These are phyloP conservation scores for Candida silvatica DNA, from an alignment of 805 yeast genomes.

Conservation along the genomic window DNA sequence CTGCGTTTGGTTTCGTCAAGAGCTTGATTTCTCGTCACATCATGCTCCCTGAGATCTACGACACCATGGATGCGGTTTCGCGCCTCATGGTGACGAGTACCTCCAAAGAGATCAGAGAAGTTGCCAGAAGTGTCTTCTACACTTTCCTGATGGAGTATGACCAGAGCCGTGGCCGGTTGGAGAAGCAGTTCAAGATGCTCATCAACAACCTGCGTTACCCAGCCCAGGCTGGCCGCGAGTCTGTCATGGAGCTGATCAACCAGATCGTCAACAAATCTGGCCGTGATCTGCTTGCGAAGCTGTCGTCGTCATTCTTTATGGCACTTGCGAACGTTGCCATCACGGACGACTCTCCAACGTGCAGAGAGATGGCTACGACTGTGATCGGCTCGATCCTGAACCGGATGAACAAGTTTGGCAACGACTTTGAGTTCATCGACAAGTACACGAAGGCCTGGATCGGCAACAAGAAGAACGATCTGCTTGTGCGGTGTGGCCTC, in stretches of 20 bases:
- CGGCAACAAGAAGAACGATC: constrained; percentile 37
- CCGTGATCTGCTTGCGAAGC: constrained; percentile 43
- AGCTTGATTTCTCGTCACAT: constrained; percentile 69
- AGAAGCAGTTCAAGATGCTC: constrained; percentile 73
- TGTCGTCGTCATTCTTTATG: constrained; percentile 74
- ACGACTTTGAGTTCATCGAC: constrained; percentile 27
- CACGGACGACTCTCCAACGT: constrained; percentile 67
- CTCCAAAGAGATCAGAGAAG: constrained; percentile 70
- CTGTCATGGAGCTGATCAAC: constrained; percentile 83
- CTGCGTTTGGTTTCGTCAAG: constrained; percentile 77
- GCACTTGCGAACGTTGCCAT: constrained; percentile 71
- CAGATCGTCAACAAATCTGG: constrained; percentile 61
- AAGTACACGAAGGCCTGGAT: constrained; percentile 55
- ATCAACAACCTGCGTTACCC: constrained; percentile 79
- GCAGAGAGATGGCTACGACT: constrained; percentile 76
- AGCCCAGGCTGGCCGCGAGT: constrained; percentile 76
- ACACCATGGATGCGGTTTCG: constrained; percentile 72
- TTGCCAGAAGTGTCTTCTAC: constrained; percentile 74
- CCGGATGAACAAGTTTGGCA: constrained; percentile 28
- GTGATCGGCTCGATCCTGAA: constrained; percentile 48
- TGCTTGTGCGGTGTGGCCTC: constrained; percentile 66
- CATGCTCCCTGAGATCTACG: constrained; percentile 83
- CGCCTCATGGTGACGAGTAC: constrained; percentile 88
- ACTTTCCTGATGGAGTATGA: constrained; percentile 91
- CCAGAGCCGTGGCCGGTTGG: constrained; percentile 79